Base-by-base conservation (phyloP, 23 red algal genomes). In the Gracilaria gracilis region DNA sequence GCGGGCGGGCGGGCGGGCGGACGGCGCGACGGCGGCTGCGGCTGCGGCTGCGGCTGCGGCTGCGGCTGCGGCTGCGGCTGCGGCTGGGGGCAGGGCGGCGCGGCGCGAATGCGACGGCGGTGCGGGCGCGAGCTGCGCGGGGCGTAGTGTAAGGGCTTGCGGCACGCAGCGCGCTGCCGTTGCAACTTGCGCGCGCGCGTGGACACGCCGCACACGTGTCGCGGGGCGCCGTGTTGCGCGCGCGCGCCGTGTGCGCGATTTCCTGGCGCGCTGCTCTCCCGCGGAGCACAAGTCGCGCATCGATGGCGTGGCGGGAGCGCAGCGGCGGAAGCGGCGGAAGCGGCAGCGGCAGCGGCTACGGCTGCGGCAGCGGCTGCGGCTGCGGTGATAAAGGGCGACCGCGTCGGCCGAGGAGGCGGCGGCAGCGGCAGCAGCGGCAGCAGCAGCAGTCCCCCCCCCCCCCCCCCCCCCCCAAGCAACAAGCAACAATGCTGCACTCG, bases 401-500 rank as follows among this genome's bases (percentile, higher is more conserved):
- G 54, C 54, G 16, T 4, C 54, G 8, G 54, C 24, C 59, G 59
- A 15, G n/a, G 5, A 14, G 59, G 24, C 19, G n/a, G 59, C 59
- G 21, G 4, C 0, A 1, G 7, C 5, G 25, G 0, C 31, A 31
- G 31, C 32, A 9, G 27, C 20, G 6, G 12, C 32, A 0, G 2
- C 9, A 31, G 64, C 64, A 5, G 31, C 13, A 0, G 2, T 9
- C 31, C 4, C 27, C 32, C 8, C 64, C 59, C 23, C 11, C 8
- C 24, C 59, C 19, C 4, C 59, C 59, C 1, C 59, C 59, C 24
- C 59, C n/a, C n/a, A n/a, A n/a, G n/a, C n/a, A n/a, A n/a, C n/a
- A n/a, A n/a, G n/a, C 27, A 14, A 15, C 65, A 14, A 73, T 77
- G 72, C 34, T 48, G 42, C 72, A 77, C 42, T 48, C 72, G 6